phyloP scores from a whole-genome alignment of 345 rosid species.

The Dovyalis caffra region DNA sequence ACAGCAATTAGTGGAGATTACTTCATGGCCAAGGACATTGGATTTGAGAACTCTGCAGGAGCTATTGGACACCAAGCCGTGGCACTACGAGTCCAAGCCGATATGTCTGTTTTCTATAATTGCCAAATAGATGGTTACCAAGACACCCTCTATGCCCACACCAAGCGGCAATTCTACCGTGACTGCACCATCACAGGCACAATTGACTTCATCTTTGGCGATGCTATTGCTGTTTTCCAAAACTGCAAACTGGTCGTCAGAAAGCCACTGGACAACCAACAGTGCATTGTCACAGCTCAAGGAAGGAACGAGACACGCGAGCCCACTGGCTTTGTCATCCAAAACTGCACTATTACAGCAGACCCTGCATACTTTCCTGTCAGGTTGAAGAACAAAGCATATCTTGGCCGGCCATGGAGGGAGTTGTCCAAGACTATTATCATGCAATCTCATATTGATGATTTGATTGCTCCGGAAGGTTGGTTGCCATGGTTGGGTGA shows the following conservation, averaged over 20 bases:
- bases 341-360: conserved; percentile 56
- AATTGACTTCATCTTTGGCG: conserved; percentile 59
- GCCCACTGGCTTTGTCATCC: conserved; percentile 55
- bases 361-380: conserved; percentile 36
- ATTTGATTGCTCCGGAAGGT: conserved; percentile 58
- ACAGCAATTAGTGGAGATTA: conserved; percentile 12
- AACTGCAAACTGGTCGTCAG: conserved; percentile 57
- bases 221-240: conserved; percentile 54
- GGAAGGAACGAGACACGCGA: conserved; percentile 47
- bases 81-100: conserved; percentile 14
- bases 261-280: conserved; percentile 45
- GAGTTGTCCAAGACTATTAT: conserved; percentile 53
- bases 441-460: conserved; percentile 53
- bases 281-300: conserved; percentile 63
- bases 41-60: conserved; percentile 31
- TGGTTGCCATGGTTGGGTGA: conserved; percentile 53
- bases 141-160: conserved; percentile 25
- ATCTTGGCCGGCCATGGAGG: conserved; percentile 79
- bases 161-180: conserved; percentile 32
- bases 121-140: conserved; percentile 27
- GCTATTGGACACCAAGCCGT: conserved; percentile 21
- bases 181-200: conserved; percentile 28
- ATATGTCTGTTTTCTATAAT: conserved; percentile 20
- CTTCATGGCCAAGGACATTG: conserved; percentile 35
- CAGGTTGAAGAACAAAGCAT: conserved; percentile 39